Percentiles rank a stretch among this genome's conserved stretches.
Conservation (phyloP, 2,329 filamentous ascomycete genomes). For the Monosporascus sp. region DNA sequence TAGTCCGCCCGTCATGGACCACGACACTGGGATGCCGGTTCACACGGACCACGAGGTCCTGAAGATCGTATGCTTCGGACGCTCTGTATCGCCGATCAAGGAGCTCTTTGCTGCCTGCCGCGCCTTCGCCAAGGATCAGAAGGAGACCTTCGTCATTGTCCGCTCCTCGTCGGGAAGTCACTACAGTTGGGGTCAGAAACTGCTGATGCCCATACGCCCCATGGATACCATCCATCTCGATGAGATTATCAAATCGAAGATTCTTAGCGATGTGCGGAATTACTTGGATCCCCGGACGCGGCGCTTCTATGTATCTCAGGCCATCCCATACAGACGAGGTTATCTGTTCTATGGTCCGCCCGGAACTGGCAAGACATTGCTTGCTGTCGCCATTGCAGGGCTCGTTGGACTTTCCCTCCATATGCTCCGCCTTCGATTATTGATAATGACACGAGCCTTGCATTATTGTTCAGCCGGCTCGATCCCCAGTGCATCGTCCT, state of each 20-base stretch:
- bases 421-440: conserved; percentile 30
- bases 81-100: neutral
- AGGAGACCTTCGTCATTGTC: neutral
- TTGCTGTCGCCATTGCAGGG: conserved; percentile 32
- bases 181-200: neutral
- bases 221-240: conserved; percentile 2
- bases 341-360: conserved; percentile 4
- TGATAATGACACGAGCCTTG: conserved; percentile 31
- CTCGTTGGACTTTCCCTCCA: conserved; percentile 33
- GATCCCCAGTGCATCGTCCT: conserved; percentile 36
- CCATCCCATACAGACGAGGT: conserved; percentile 2
- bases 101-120: neutral
- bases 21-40: neutral
- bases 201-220: conserved; percentile 2
- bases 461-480: conserved; percentile 31
- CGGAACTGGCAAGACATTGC: conserved; percentile 16
- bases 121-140: neutral
- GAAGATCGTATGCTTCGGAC: neutral
- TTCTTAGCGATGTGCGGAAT: conserved; percentile 1
- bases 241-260: neutral
- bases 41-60: neutral
- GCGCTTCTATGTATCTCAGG: neutral
- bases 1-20: neutral
- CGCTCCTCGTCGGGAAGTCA: neutral
- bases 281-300: conserved; percentile 1